Evolutionary conservation across 2,329 filamentous ascomycete species (phyloP).

Genomic region (Neonectria punicea): DNA sequence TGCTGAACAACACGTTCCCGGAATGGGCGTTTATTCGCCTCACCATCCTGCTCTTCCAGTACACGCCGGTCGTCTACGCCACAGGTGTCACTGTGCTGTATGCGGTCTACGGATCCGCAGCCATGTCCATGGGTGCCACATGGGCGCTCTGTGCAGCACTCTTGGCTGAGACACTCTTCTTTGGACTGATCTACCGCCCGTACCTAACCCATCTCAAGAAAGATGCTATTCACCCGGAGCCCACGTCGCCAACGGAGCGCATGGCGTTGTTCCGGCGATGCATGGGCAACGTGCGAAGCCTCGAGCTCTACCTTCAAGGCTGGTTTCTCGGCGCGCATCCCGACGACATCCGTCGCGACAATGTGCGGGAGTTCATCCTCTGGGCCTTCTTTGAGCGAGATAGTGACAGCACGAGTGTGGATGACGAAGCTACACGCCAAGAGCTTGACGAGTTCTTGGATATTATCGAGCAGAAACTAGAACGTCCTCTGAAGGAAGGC

Average conservation of each 20-base stretch:
- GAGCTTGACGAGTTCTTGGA: constrained; percentile 61
- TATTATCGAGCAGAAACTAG: constrained; percentile 64
- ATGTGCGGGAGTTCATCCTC: constrained; percentile 72
- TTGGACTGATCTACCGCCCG: constrained; percentile 55
- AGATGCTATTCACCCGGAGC: constrained; percentile 53
- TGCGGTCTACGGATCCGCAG: constrained; percentile 28
- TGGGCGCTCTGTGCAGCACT: constrained; percentile 45
- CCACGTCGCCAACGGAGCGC: constrained; percentile 59
- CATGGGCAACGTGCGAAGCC: constrained; percentile 63
- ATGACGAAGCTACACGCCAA: constrained; percentile 46
- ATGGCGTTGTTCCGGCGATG: constrained; percentile 66
- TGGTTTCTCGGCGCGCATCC: constrained; percentile 74
- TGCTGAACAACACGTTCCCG: constrained; percentile 51
- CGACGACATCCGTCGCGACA: constrained; percentile 71
- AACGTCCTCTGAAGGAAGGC: constrained; percentile 62
- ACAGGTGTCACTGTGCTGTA: constrained; percentile 42
- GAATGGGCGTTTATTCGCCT: constrained; percentile 59
- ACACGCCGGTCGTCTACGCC: constrained; percentile 55
- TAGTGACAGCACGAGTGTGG: constrained; percentile 38
- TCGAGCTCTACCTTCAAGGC: constrained; percentile 65
- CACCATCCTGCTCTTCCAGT: constrained; percentile 56
- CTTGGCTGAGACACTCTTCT: constrained; percentile 55
- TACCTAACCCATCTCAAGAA: constrained; percentile 52
- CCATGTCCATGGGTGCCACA: constrained; percentile 28
- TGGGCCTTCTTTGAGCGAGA: constrained; percentile 73